phyloP scores from a whole-genome alignment of 345 rosid genomes.

The Citrus trifoliata region DNA sequence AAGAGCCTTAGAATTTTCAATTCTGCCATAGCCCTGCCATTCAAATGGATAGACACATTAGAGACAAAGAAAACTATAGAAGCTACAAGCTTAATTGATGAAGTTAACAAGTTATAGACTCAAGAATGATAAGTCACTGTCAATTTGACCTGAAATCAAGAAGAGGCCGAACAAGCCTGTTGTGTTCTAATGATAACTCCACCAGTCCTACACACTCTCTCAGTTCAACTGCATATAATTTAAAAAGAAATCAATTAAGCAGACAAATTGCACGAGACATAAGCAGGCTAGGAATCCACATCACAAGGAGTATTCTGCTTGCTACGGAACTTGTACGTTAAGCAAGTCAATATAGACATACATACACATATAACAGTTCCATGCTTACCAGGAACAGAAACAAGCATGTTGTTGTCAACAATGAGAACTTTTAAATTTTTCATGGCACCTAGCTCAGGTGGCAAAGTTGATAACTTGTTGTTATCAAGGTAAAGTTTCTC shows the following conservation, averaged over 20 bases:
- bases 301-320: background rate
- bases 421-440: slow-evolving; percentile 68
- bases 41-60: slow-evolving; percentile 42
- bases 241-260: slow-evolving; percentile 24
- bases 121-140: slow-evolving; percentile 14
- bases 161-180: slow-evolving; percentile 92
- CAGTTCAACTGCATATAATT: slow-evolving; percentile 70
- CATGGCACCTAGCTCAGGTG: slow-evolving; percentile 87
- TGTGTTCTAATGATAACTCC: slow-evolving; percentile 93
- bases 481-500: slow-evolving; percentile 88
- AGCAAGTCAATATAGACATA: background rate
- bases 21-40: slow-evolving; percentile 88
- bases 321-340: background rate
- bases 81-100: slow-evolving; percentile 5
- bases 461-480: slow-evolving; percentile 72
- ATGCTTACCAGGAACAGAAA: slow-evolving; percentile 88
- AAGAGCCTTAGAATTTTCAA: slow-evolving; percentile 80
- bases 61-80: slow-evolving; percentile 20
- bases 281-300: slow-evolving; percentile 2
- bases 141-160: slow-evolving; percentile 93
- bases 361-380: slow-evolving; percentile 1
- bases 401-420: slow-evolving; percentile 74
- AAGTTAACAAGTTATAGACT: slow-evolving; percentile 3
- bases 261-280: background rate
- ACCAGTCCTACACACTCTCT: slow-evolving; percentile 78